Base-by-base conservation (phyloP, 768 basidiomycete genomes). In the Suillus weaverae region DNA sequence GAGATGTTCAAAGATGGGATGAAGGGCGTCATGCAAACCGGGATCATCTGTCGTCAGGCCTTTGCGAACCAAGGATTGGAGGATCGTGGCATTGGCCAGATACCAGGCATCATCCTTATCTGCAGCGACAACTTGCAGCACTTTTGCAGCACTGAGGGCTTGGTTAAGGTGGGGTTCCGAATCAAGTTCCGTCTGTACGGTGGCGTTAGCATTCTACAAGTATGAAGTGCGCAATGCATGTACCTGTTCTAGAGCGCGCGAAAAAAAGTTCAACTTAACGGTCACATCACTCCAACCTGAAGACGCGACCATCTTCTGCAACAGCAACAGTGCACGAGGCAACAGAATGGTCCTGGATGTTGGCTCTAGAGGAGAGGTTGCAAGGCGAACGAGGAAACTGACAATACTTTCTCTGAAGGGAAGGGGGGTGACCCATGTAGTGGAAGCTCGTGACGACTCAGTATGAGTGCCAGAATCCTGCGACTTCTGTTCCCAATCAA, bases 301-400 rank as follows among this genome's bases (percentile, higher is more conserved):
- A 1, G 91, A 88, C 2, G 91, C 88, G 22, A 96, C 84, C 72
- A 99, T 89, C 67, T 85, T 81, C 70, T 91, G 89, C 60, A 99
- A 81, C 33, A 92, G 75, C 0, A 81, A 73, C 38, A 93, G 78
- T 1, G 89, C 88, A 64, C 88, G 85, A 30, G 89, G 86, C 50
- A 89, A 78, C 20, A 91, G 79, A 18, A 78, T 75, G 26, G 66
- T 68, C 57, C 74, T 78, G 33, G 77, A 75, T 7, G 79, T 77
- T 7, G 82, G 76, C n/a, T 81, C 81, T 63, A 86, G 82, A 1
- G 84, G 78, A 36, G 86, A 84, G 18, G 93, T 93, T 10, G 92
- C 89, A 54, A 99, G 83, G 55, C 97, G 90, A n/a, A 99, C 89
- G 39, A 99, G 85, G 77, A 95, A 97, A 79, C 94, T 95, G 67